Base-by-base conservation (phyloP, 768 basidiomycete species). In the Tubosaeta sp. region DNA sequence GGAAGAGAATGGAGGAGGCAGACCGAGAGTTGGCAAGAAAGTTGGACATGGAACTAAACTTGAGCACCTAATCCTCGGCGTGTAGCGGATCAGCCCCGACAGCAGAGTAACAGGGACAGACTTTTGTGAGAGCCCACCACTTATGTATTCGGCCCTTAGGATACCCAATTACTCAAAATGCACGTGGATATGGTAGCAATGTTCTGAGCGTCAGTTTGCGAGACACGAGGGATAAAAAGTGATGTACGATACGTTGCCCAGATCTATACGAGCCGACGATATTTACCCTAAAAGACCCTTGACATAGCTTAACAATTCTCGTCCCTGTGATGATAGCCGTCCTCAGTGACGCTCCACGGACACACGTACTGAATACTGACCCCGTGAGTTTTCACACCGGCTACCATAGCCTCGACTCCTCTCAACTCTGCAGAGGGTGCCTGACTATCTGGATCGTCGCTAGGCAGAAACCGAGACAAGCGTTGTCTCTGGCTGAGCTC, bases 361-460 rank as follows among this genome's bases (percentile, higher is more conserved):
- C 18, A 54, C 27, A 48, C 24, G 19, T 38, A 6, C 38, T 47
- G 8, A 25, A 25, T 41, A 78, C 84, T 59, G 63, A 90, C 88
- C 57, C 90, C 90, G 46, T 74, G 77, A 39, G 67, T 76, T 69
- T 93, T 93, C 6, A 91, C 90, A 5, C 79, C 82, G 13, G 79
- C 77, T 6, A 92, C 80, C 85, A 93, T 89, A 29, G 82, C 82
- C 54, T 82, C 82, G 30, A 90, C 84, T 16, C 72, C 69, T 54
- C 75, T 69, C 22, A 73, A 59, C 22, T 77, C 74, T 12, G 62
- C 52, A 31, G 58, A 54, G 34, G 56, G 22, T 71, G 65, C 14
- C 77, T 78, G 64, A 62, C 69, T n/a, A 25, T 41, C 56, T 13
- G 22, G 52, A 34, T 48, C 52, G 34, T 50, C 41, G 14, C 36